Base-by-base conservation (phyloP, 345 rosid species). In the Anacardium occidentale region DNA sequence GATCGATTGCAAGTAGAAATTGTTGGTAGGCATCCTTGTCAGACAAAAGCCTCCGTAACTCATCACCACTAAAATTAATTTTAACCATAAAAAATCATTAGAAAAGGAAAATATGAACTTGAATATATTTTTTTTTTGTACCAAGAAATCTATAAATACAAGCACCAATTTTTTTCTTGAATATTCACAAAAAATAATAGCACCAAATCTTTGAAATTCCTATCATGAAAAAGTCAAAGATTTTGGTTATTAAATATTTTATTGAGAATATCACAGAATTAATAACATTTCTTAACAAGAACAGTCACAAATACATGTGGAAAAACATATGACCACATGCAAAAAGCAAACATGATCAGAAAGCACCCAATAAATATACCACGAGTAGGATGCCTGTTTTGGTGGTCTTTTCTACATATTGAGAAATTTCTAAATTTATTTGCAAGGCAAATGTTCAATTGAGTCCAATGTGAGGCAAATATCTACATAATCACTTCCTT, bases 1-100 rank as follows among this genome's bases (percentile, higher is more conserved):
- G 97, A 62, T 95, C 97, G 73, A 92, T 84, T 13, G 96, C 91
- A 59, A 83, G 84, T 44, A 92, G 66, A 75, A 95, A 92, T 62
- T 86, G 94, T 68, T 79, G 84, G 82, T 92, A 92, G 20, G 93
- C 96, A 69, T 89, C 93, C 87, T 88, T 92, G 83, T 92, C 98
- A 7, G 91, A 68, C 62, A 90, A 70, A 64, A 94, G 92, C 90
- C 89, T 91, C 75, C 91, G 85, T 55, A 92, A 69, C 79, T 95
- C 99, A 54, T 95, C 98, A 78, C 88, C 87, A 75, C 98, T 94
- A 80, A 64, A 51, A 52, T 63, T 63, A 40, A 32, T 57, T 8
- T 57, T 8, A 72, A 56, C 56, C 42, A 37, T 29, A 47, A 76
- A 64, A 62, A 69, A 29, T 15, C 18, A 50, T 77, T 70, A 79